phyloP scores from a whole-genome alignment of 345 rosid genomes.

The Pistacia atlantica region DNA sequence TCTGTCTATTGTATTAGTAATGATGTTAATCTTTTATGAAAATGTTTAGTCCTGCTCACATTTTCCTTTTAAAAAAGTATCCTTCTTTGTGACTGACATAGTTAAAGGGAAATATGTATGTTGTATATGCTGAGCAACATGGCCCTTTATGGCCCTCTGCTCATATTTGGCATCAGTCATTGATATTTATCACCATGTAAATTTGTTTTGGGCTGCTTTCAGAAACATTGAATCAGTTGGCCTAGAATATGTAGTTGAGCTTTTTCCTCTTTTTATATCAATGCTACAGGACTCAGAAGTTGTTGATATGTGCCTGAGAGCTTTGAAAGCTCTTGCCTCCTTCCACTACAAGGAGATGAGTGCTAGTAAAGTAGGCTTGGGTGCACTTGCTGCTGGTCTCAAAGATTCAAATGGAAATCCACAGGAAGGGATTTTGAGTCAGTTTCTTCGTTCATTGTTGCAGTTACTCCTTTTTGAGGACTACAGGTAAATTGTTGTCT shows the following conservation, averaged over 20 bases:
- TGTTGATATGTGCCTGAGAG: constrained; percentile 85
- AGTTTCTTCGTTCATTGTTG: constrained; percentile 68
- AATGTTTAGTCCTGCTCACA: background rate
- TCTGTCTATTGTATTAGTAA: background rate
- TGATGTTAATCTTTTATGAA: background rate
- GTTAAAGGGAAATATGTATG: background rate
- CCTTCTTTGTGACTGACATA: background rate
- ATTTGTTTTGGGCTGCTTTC: background rate
- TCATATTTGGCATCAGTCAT: background rate
- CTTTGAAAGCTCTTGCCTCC: constrained; percentile 87
- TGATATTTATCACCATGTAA: background rate
- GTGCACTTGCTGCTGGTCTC: constrained; percentile 54
- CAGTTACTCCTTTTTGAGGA: constrained; percentile 92
- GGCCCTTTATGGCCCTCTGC: background rate
- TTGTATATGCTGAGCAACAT: background rate
- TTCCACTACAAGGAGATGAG: constrained; percentile 80
- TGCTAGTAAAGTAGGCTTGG: constrained; percentile 70
- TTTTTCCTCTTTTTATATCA: constrained; percentile 10
- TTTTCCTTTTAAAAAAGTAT: background rate
- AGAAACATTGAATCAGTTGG: background rate
- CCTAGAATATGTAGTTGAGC: background rate
- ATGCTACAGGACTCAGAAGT: constrained; percentile 72
- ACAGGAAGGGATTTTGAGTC: constrained; percentile 71
- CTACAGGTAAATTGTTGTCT: constrained; percentile 59
- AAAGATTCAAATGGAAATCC: constrained; percentile 60